Percentiles rank a stretch among this genome's conserved stretches.
These are phyloP conservation scores for Funneliformis geosporum DNA, from an alignment of 192 early-diverging fungal genomes.

Conservation along the genomic window DNA sequence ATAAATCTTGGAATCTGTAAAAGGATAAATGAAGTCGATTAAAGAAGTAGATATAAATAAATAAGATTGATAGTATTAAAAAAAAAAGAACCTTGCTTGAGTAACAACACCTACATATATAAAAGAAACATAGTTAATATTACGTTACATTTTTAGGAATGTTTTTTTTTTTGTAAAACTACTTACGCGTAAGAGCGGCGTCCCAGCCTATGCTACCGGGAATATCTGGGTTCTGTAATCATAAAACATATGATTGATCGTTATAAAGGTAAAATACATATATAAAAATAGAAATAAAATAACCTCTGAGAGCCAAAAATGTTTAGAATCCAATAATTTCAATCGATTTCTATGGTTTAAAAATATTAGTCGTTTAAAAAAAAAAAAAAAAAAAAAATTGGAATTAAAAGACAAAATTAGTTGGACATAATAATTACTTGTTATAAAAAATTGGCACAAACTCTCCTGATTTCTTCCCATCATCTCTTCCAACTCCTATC, in stretches of 20 bases:
- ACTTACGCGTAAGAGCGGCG: conserved; percentile 36
- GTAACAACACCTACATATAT: conserved; percentile 18
- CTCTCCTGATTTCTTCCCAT: conserved; percentile 39
- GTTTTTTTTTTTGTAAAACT: not conserved
- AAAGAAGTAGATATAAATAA: not conserved
- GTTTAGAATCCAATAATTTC: conserved; percentile 18
- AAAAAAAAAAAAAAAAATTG: not conserved
- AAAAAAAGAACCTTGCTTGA: conserved; percentile 32
- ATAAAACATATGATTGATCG: not conserved
- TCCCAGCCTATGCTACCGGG: conserved; percentile 44
- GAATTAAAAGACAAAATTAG: not conserved
- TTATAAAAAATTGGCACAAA: conserved; percentile 46
- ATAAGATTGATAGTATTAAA: not conserved
- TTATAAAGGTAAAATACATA: not conserved
- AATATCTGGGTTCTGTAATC: conserved; percentile 36
- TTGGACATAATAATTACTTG: conserved; percentile 20
- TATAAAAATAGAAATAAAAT: not conserved
- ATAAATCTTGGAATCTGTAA: conserved; percentile 3
- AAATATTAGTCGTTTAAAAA: not conserved
- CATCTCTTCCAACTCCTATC: conserved; percentile 39
- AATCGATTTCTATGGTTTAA: conserved; percentile 18
- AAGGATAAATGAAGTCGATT: not conserved
- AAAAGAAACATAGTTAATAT: not conserved
- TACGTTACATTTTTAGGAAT: no score
- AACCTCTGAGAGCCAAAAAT: conserved; percentile 43